Conservation (phyloP, 441 rosid species). For the Macaranga tanarius region DNA sequence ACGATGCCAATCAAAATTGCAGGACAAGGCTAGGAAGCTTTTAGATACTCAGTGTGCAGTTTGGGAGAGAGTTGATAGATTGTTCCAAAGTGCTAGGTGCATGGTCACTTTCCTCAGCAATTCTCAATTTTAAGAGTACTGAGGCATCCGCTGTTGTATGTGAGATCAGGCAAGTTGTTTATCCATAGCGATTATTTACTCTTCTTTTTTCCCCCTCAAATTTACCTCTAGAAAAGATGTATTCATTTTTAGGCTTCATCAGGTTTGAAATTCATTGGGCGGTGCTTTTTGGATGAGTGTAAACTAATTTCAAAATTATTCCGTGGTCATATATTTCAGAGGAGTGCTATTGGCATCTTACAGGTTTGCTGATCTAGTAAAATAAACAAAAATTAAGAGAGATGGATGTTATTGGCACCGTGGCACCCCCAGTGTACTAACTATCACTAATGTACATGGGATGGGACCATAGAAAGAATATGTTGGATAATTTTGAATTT, state of each 20-base stretch:
- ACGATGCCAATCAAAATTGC: constrained; percentile 59
- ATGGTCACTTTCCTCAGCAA: constrained; percentile 87
- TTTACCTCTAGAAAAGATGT: not conserved
- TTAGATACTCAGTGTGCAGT: constrained; percentile 63
- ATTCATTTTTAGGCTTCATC: not conserved
- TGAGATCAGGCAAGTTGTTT: not conserved
- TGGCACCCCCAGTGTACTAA: no score
- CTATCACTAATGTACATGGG: no score
- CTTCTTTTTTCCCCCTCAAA: not conserved
- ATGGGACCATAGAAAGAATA: no score
- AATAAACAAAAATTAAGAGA: not conserved
- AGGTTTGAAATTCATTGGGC: not conserved
- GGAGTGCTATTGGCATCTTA: no score
- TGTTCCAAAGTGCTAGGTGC: constrained; percentile 89
- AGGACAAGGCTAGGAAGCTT: constrained; percentile 67
- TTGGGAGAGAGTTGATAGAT: constrained; percentile 82
- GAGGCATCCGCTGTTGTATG: not conserved
- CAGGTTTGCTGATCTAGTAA: not conserved
- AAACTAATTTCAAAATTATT: no score
- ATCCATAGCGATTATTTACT: not conserved
- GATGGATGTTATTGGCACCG: no score
- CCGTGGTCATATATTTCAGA: no score
- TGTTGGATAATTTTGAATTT: no score
- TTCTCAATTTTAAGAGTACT: constrained; percentile 58
- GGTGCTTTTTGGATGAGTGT: not conserved